Evolutionary conservation across 2,329 filamentous ascomycete genomes (phyloP), one percentile per base, ranked within the genome.

Genomic region (Colletotrichum orbiculare): DNA sequence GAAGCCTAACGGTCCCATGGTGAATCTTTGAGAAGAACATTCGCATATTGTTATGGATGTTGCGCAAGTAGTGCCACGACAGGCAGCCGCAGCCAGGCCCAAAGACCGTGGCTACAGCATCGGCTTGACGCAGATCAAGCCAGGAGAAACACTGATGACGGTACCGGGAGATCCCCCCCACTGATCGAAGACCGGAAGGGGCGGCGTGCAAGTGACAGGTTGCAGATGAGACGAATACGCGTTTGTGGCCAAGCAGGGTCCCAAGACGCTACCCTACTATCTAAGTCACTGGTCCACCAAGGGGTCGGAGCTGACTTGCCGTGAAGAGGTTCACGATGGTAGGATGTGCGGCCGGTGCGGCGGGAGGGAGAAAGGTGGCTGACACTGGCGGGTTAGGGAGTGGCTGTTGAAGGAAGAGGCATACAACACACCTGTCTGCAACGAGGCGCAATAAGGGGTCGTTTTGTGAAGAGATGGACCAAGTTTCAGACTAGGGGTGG

Each of bases 151-250:
- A 67, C 48, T 57, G 61, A 64, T 61, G 54, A 64, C 54, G 38
- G 60, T 50, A 45, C 48, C 56, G 68, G 66, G 60, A 56, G 58
- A 56, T 63, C 39, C 53, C 47, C 67, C 68, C 68, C 67, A 68
- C 69, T 66, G 61, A 67, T 68, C 67, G 64, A 60, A 69, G 65
- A 71, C 69, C 69, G 65, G 67, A 71, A 69, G 71, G 60, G 70
- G 60, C 64, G 65, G 70, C 69, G 65, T 64, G 60, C 53, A 65
- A 56, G 64, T 66, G 64, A 66, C 64, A 66, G 64, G 54, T 59
- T 53, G 49, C 50, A 71, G 55, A 69, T 72, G 70, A 71, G 71
- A 73, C 71, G 69, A 66, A 67, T 64, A 67, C 57, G 60, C 38
- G 54, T 54, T 37, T 66, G 60, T 52, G 43, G 42, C 57, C 8